Evolutionary conservation across 805 yeast genomes (phyloP), one percentile per base, ranked within the genome.

Genomic region (Tetrapisispora arboricola): DNA sequence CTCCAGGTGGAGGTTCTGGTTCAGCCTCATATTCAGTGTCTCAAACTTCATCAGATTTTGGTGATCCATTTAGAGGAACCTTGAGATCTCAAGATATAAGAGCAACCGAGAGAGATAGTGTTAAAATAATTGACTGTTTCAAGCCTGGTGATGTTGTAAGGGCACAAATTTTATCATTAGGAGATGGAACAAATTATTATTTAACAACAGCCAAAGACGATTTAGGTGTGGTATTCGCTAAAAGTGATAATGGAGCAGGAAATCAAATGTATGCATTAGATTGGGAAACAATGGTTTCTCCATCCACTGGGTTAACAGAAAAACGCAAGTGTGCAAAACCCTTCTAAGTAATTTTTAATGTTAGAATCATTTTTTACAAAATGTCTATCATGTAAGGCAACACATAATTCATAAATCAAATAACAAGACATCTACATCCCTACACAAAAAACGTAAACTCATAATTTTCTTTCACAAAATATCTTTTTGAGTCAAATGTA

Each of bases 271-370:
- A 79, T 51, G 94, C 98, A 2, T 63, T 86, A 32, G 97, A 92
- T 62, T 92, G 97, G 96, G 88, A 86, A 63, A 83, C 86, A 11
- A 92, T 94, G 97, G 71, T 81, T 25, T 77, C 84, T 46, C 79
- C 86, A 2, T 66, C 62, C 20, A 76, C 88, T 2, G 96, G 96
- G 1, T 73, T 71, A 9, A 61, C 76, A 11, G 96, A 87, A 53
- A 67, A 68, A 50, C 72, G 98, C 44, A 92, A 92, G 61, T 85
- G 95, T 64, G 98, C 98, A 3, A 87, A 85, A 58, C 95, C 96
- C 11, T 83, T 77, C 50, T 69, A 49, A 54, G 9, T 2, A 16
- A 24, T 16, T 24, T 4, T 16, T 10, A n/a, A 2, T n/a, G n/a
- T n/a, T n/a, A n/a, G n/a, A n/a, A n/a, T n/a, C n/a, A n/a, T n/a